Percentiles rank a stretch among this genome's conserved stretches.
Conservation (phyloP, 192 early-diverging fungal genomes). For the Kickxella alabastrina region DNA sequence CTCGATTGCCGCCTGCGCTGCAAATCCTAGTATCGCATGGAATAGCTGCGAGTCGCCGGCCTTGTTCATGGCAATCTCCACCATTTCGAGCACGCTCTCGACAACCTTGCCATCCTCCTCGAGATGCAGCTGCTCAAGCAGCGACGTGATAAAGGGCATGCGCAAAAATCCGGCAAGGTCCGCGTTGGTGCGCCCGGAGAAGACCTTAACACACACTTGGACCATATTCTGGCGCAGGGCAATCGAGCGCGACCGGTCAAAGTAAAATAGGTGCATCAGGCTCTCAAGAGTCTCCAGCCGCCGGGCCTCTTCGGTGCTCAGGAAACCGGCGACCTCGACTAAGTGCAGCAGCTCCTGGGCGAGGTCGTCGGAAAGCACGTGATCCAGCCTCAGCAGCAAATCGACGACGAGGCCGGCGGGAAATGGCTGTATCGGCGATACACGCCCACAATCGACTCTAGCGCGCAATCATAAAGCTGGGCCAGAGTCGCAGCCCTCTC, state of each 20-base stretch:
- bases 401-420: too few species aligned
- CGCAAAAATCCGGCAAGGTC: constrained; percentile 4
- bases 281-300: constrained; percentile 25
- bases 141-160: constrained; percentile 28
- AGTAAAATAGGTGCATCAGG: constrained; percentile 49
- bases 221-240: constrained; percentile 31
- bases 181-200: constrained; percentile 10
- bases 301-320: constrained; percentile 24
- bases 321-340: constrained; percentile 21
- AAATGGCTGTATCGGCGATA: too few species aligned
- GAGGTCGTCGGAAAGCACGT: constrained; percentile 35
- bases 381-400: constrained; percentile 32
- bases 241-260: constrained; percentile 38
- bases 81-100: constrained; percentile 21
- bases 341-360: constrained; percentile 34
- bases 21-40: constrained; percentile 5
- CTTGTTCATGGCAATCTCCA: constrained; percentile 15
- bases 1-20: constrained; percentile 27
- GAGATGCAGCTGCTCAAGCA: constrained; percentile 34
- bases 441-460: constrained; percentile 23
- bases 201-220: constrained; percentile 16
- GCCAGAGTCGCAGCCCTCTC: constrained; percentile 6
- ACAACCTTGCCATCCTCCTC: constrained; percentile 37
- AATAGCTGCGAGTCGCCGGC: constrained; percentile 15
- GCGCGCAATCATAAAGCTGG: constrained; percentile 29